Evolutionary conservation across 164 flowering plant genomes (phyloP), one percentile per base, ranked within the genome.

Genomic region (Saururus chinensis): DNA sequence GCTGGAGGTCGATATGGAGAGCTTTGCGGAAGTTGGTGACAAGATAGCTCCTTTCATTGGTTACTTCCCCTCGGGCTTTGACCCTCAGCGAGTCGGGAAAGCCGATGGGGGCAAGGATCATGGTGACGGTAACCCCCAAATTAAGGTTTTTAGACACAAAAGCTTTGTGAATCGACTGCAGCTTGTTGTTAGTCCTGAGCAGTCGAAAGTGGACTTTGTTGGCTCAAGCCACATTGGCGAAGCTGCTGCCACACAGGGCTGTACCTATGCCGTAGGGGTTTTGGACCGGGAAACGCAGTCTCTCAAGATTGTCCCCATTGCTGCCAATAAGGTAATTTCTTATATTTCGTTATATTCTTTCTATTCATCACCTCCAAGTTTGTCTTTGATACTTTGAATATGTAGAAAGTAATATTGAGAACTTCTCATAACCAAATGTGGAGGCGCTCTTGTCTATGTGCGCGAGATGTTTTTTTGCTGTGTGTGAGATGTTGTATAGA

Each of bases 141-240:
- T 66, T 7, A 61, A 48, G 64, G 70, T 55, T 19, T 66, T 40
- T 52, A 53, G 64, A 60, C 45, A 55, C 41, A 48, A 54, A 22
- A 48, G 16, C 21, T 51, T 40, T 14, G 8, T 14, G 45, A 55
- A 53, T n/a, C 60, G 64, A 5, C 24, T 66, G 24, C 74, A 92
- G 75, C 61, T 92, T 5, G 88, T 83, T 14, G 92, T 89, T 24
- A 80, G 74, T 37, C 96, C 93, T 0, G 41, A 63, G 14, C 70
- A 59, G 0, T 75, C 82, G 0, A 67, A 64, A 0, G 82, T 89
- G 12, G 75, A 82, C 19, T 92, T 83, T 60, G 92, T 88, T 0
- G 98, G 98, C 4, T 74, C 84, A 0, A 89, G 64, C 63, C 80
- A 82, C 61, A 24, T 75, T 2, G 96, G 98, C 19, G 96, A 89